Percentiles rank a stretch among this genome's conserved stretches.
These are phyloP conservation scores for Aspergillus sp. DNA, from an alignment of 2,329 filamentous ascomycete species.

Conservation along the genomic window DNA sequence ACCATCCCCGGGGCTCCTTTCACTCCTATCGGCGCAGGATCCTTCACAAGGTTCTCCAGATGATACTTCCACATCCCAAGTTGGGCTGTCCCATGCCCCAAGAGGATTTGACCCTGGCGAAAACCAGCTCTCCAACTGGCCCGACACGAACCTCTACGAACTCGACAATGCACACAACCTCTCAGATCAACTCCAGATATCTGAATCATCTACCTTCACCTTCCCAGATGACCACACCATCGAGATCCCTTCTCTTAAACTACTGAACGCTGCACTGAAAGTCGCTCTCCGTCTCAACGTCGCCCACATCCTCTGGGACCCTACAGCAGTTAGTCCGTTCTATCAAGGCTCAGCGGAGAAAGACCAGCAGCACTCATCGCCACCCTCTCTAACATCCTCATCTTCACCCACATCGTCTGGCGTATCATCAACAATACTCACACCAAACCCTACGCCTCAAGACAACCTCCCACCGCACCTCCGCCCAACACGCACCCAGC, in stretches of 20 bases:
- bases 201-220: constrained; percentile 22
- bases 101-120: neutral
- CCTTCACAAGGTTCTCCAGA: neutral
- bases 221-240: constrained; percentile 52
- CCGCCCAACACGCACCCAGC: constrained; percentile 53
- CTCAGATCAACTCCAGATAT: constrained; percentile 10
- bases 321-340: constrained; percentile 52
- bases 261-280: constrained; percentile 50
- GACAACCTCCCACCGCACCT: constrained; percentile 48
- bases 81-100: neutral
- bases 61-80: neutral
- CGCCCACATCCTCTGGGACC: constrained; percentile 46
- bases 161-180: neutral
- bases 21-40: neutral
- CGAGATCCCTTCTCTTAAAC: constrained; percentile 48
- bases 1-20: neutral
- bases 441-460: neutral
- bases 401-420: too few relatives aligned
- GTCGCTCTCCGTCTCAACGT: constrained; percentile 51
- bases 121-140: neutral
- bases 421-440: neutral
- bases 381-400: constrained; percentile 7
- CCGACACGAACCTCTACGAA: neutral
- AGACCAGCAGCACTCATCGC: neutral
- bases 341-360: constrained; percentile 15